These are phyloP conservation scores for Aspergillus pseudoviridinutans DNA, from an alignment of 2,329 filamentous ascomycete species.

Conservation along the genomic window DNA sequence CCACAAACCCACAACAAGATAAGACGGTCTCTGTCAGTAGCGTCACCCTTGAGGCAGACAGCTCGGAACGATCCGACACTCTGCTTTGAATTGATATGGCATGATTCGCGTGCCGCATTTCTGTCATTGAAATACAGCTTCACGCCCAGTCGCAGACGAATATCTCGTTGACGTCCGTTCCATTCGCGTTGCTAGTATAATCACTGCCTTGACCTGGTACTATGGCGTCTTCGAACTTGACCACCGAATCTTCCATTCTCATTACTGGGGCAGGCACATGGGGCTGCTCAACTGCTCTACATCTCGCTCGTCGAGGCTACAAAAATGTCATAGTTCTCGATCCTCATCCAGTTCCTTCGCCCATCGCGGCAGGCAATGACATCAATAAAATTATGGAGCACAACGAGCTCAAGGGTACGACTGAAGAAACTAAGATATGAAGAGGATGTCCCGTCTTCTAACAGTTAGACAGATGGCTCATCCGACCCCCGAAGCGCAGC, in stretches of 20 bases:
- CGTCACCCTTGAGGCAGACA: neutral
- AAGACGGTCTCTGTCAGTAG: neutral
- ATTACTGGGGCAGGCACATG: conserved; percentile 51
- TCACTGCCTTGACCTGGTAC: too few relatives aligned
- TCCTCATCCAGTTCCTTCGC: conserved; percentile 43
- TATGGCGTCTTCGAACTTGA: conserved; percentile 1
- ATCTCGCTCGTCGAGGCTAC: conserved; percentile 49
- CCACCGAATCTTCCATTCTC: conserved; percentile 24
- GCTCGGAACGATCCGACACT: neutral
- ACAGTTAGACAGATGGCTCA: conserved; percentile 10
- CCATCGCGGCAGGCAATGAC: conserved; percentile 49
- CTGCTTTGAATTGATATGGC: neutral
- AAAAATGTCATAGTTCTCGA: conserved; percentile 48
- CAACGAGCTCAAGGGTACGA: conserved; percentile 33
- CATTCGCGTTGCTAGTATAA: neutral
- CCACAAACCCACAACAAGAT: neutral
- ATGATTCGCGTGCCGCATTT: neutral
- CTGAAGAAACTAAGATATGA: too few relatives aligned
- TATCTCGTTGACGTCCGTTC: neutral
- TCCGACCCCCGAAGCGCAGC: conserved; percentile 17
- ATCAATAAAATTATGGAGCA: conserved; percentile 47
- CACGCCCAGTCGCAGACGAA: neutral
- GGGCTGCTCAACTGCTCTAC: conserved; percentile 51
- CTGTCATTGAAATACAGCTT: conserved; percentile 2
- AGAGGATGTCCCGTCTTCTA: neutral